A percentile compares a stretch with the other conserved stretches of the same genome.
These are phyloP conservation scores for Tuber aestivum DNA, from an alignment of 495 filamentous ascomycete genomes.

Conservation along the genomic window DNA sequence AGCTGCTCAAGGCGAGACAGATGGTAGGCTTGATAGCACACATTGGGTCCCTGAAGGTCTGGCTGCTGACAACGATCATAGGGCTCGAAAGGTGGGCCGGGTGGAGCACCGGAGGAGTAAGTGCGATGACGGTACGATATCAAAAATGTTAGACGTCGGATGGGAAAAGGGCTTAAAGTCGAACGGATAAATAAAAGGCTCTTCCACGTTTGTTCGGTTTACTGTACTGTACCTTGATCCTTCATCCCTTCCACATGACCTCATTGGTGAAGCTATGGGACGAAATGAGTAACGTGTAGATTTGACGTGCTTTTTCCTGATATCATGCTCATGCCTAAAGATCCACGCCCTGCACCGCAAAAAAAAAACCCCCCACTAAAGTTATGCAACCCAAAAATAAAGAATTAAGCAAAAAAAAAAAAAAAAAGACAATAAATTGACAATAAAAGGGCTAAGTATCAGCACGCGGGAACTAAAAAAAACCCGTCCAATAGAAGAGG, in stretches of 20 bases:
- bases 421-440: not conserved
- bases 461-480: not conserved
- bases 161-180: not conserved
- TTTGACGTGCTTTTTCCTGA: not conserved
- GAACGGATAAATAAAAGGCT: not conserved
- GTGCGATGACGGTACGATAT: not conserved
- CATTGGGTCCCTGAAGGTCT: not conserved
- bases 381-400: not conserved
- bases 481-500: not conserved
- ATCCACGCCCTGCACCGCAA: not conserved
- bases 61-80: slow-evolving; percentile 4
- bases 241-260: not conserved
- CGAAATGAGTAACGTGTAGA: not conserved
- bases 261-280: not conserved
- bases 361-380: not conserved
- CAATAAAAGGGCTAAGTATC: not conserved
- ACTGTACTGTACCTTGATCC: not conserved
- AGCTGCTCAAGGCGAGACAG: slow-evolving; percentile 93
- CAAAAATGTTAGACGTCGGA: not conserved
- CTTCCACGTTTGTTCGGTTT: not conserved
- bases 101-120: slow-evolving; percentile 32
- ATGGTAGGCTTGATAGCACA: slow-evolving; percentile 54
- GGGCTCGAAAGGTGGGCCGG: slow-evolving; percentile 33
- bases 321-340: not conserved
- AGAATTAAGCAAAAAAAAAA: not conserved